Evolutionary conservation across 495 filamentous ascomycete genomes (phyloP), one percentile per base, ranked within the genome.

Genomic region (Aspergillus conjunctus): DNA sequence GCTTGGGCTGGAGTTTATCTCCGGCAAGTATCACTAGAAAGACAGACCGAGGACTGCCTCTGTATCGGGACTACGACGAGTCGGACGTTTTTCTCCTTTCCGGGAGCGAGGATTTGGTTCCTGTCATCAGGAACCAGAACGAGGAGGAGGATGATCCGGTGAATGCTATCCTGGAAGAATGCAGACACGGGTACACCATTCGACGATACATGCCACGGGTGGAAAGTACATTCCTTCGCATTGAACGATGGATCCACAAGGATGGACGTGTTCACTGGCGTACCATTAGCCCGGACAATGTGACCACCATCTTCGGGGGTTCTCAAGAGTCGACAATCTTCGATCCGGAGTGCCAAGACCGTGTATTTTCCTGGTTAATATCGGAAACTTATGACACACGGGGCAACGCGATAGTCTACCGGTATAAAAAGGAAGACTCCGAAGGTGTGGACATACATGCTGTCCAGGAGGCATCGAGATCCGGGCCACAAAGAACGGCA

Each of bases 281-380:
- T 5, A 52, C 48, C 3, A 52, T 59, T 26, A 15, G 12, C 8
- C 9, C 46, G 34, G 34, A 41, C 3, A 52, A 52, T 30, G 33
- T 59, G 1, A 51, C 49, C 6, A 17, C 48, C 1, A 4, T 59
- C 34, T 59, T 39, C 26, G 56, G 56, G 2, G 15, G 6, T 3
- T 11, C n/a, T 5, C 1, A 14, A 10, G 33, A 26, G 7, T 59
- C 56, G 6, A 45, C 18, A 2, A 44, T 59, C 18, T 22, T 18
- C 37, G 46, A 49, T 49, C 44, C 56, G 6, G 32, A 44, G 4
- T 10, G 18, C 11, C 18, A 8, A 3, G 7, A 56, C 4, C 53
- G 22, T 7, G 48, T 52, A 8, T 59, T 59, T 34, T 43, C 48
- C 3, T 59, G 56, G 56, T 32, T 59, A 15, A 20, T 31, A 31